A percentile compares a stretch with the other conserved stretches of the same genome.
These are phyloP conservation scores for Euphorbia schlechtendalii DNA, from an alignment of 441 rosid species.

Conservation along the genomic window DNA sequence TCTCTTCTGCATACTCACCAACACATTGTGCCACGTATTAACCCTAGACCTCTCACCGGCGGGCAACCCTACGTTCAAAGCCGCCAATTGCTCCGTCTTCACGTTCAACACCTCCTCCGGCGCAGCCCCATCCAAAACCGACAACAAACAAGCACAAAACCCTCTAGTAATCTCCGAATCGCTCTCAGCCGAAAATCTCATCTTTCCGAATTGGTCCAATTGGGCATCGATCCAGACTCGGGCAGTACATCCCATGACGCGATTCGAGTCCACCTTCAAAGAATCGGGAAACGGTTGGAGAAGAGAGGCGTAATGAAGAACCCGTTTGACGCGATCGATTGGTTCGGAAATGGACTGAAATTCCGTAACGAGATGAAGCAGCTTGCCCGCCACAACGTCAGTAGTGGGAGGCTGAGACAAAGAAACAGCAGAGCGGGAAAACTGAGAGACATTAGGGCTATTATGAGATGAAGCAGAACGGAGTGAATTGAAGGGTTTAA, in stretches of 20 bases:
- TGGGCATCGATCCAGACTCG: slow-evolving; percentile 76
- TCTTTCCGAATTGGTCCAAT: slow-evolving; percentile 52
- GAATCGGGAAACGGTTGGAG: slow-evolving; percentile 46
- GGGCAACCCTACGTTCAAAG: slow-evolving; percentile 54
- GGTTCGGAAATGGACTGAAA: slow-evolving; percentile 54
- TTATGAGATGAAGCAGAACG: slow-evolving; percentile 22
- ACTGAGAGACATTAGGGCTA: slow-evolving; percentile 23
- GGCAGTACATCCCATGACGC: slow-evolving; percentile 94
- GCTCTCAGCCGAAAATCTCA: slow-evolving; percentile 71
- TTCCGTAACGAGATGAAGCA: slow-evolving; percentile 48
- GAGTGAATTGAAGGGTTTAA: slow-evolving; percentile 29
- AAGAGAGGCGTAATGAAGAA: slow-evolving; percentile 52
- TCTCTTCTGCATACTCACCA: slow-evolving; percentile 85
- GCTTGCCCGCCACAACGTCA: slow-evolving; percentile 38
- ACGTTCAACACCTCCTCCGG: slow-evolving; percentile 70
- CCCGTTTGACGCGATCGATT: slow-evolving; percentile 57
- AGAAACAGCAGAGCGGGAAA: slow-evolving; percentile 50
- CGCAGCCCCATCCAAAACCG: slow-evolving; percentile 51
- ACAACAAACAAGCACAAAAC: slow-evolving; percentile 62
- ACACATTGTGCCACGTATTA: slow-evolving; percentile 90
- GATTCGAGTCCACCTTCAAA: slow-evolving; percentile 40
- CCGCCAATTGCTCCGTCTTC: slow-evolving; percentile 66
- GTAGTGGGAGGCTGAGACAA: slow-evolving; percentile 39
- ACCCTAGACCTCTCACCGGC: slow-evolving; percentile 65
- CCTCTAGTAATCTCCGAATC: slow-evolving; percentile 82